Evolutionary conservation across 257 asterid genomes (phyloP).

Genomic region (Linaria vulgaris): DNA sequence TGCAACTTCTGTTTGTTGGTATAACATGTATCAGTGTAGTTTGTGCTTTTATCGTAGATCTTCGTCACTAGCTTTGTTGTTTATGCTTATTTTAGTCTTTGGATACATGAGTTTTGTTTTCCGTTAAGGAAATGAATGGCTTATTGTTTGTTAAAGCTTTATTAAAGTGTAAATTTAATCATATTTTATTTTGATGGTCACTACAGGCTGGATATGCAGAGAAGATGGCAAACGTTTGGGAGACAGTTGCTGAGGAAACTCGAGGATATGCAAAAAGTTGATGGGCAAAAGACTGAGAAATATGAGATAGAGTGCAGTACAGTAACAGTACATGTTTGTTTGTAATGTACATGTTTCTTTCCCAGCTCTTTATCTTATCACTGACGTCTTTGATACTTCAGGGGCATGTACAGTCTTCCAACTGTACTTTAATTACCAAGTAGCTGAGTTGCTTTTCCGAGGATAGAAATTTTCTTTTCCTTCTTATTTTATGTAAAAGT

Average conservation of each 20-base stretch:
- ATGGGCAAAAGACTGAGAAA: slow-evolving; percentile 22
- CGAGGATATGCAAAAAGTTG: slow-evolving; percentile 46
- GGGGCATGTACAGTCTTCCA: slow-evolving; percentile 24
- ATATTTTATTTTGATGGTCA: slow-evolving; percentile 12
- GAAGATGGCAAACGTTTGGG: slow-evolving; percentile 91
- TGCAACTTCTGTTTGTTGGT: too few species aligned
- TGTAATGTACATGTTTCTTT: too few species aligned
- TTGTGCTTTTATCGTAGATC: too few species aligned
- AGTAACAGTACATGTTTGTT: slow-evolving; percentile 34
- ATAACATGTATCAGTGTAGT: too few species aligned
- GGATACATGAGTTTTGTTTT: background rate
- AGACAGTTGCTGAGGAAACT: slow-evolving; percentile 82
- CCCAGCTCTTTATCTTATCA: too few species aligned
- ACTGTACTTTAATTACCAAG: slow-evolving; percentile 2
- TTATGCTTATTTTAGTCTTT: background rate
- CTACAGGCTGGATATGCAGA: slow-evolving; percentile 93
- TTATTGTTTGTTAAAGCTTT: background rate
- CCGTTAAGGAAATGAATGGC: background rate
- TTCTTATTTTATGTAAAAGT: background rate
- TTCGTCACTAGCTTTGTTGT: background rate
- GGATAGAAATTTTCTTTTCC: background rate
- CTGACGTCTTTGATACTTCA: slow-evolving; percentile 7
- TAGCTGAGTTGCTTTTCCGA: slow-evolving; percentile 9
- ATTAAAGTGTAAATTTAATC: background rate
- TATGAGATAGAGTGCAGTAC: too few species aligned